Evolutionary conservation across 2,329 filamentous ascomycete genomes (phyloP).

Genomic region (Ambrosiella cleistominuta): DNA sequence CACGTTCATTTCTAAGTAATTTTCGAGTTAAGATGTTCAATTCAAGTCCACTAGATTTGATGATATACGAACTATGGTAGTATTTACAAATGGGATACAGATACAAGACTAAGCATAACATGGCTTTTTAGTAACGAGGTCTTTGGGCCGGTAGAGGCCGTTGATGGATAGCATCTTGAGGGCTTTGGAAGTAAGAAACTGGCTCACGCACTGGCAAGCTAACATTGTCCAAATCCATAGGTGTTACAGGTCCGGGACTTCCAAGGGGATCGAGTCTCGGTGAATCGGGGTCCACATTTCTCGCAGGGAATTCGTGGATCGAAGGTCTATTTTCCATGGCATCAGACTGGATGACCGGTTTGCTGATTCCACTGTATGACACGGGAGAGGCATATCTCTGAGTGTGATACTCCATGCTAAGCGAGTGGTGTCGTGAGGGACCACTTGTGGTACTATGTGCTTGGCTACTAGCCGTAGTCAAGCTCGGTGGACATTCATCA

Average conservation of each 20-base stretch:
- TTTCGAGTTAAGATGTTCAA: too few relatives aligned
- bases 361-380: background rate
- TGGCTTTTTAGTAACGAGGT: background rate
- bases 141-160: background rate
- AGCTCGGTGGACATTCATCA: conserved; percentile 1
- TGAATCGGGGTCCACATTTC: conserved; percentile 26
- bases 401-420: background rate
- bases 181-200: conserved; percentile 13
- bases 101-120: background rate
- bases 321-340: background rate
- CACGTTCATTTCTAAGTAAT: too few relatives aligned
- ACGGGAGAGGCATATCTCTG: background rate
- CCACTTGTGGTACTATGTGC: background rate
- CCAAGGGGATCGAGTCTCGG: conserved; percentile 35
- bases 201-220: conserved; percentile 16
- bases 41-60: too few relatives aligned
- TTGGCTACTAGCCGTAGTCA: background rate
- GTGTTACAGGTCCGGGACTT: conserved; percentile 43
- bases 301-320: background rate
- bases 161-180: conserved; percentile 4
- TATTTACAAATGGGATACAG: too few relatives aligned
- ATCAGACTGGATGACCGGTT: background rate
- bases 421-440: background rate
- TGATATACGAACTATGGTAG: too few relatives aligned
- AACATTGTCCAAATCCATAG: conserved; percentile 34